These are phyloP conservation scores for Pezicula neosporulosa DNA, from an alignment of 2,329 filamentous ascomycete species.

Conservation along the genomic window DNA sequence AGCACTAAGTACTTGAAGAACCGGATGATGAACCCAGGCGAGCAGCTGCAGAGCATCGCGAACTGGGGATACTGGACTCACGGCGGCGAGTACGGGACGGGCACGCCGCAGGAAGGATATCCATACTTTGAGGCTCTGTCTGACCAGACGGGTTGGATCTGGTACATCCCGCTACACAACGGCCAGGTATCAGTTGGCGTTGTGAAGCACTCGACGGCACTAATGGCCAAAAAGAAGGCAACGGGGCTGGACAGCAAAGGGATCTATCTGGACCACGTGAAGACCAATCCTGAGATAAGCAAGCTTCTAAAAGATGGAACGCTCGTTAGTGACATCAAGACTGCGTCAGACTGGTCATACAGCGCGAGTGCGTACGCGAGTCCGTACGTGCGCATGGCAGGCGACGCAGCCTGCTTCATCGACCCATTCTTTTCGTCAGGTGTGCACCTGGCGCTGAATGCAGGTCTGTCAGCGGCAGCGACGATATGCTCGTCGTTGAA, in stretches of 20 bases:
- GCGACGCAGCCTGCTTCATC: conserved; percentile 37
- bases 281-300: conserved; percentile 28
- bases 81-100: conserved; percentile 28
- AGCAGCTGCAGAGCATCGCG: conserved; percentile 42
- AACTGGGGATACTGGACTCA: conserved; percentile 46
- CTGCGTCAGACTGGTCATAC: conserved; percentile 46
- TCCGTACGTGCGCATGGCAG: conserved; percentile 31
- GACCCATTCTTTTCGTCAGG: conserved; percentile 37
- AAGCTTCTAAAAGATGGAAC: conserved; percentile 29
- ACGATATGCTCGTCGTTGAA: conserved; percentile 37
- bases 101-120: conserved; percentile 30
- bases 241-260: conserved; percentile 18
- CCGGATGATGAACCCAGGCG: conserved; percentile 39
- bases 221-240: conserved; percentile 31
- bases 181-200: conserved; percentile 40
- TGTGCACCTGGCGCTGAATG: conserved; percentile 33
- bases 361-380: conserved; percentile 38
- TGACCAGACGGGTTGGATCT: conserved; percentile 45
- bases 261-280: conserved; percentile 32
- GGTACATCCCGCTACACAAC: conserved; percentile 47
- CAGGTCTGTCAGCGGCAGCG: conserved; percentile 40
- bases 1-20: conserved; percentile 47
- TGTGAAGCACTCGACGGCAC: conserved; percentile 36
- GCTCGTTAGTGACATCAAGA: conserved; percentile 28
- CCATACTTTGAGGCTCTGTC: conserved; percentile 42